Base-by-base conservation (phyloP, 2,329 filamentous ascomycete genomes). In the Didymella sp. region DNA sequence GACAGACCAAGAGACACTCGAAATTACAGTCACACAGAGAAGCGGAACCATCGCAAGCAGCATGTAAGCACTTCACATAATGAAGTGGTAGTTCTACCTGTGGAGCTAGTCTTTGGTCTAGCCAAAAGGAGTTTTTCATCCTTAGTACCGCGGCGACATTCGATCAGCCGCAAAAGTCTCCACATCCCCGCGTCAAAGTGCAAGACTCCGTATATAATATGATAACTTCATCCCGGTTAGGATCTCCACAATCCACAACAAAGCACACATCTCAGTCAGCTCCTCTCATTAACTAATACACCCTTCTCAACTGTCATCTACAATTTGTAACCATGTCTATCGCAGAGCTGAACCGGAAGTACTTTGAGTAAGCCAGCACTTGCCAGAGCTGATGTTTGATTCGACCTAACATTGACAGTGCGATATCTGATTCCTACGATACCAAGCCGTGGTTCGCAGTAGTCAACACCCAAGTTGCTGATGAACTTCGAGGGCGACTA, bases 361-460 rank as follows among this genome's bases (percentile, higher is more conserved):
- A 68, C 55, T 77, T 76, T 47, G 73, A 76, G 73, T 73, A 66
- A 51, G 63, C 48, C 17, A 5, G 17, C 13, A 13, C 19, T 25
- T 19, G 6, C 13, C 21, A 22, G 1, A 12, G 3, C 2, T 12
- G n/a, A 33, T 7, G 2, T n/a, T 13, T 24, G 4, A 19, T 17
- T 21, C n/a, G 40, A 45, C 17, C 57, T 60, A 58, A 60, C 15
- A 13, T 12, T 11, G 15, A 42, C 35, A 87, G 85, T 60, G 73
- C 83, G 44, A 75, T 82, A 59, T 82, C 85, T 3, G 76, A 81
- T 2, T 74, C 75, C 2, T 88, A 89, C 67, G 86, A 89, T 64
- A 68, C 74, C 35, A 83, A 82, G 56, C 73, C 72, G 1, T 77
- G 73, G 73, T 85, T 85, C 62, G 78, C 80, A 47, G 82, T 83